phyloP scores from a whole-genome alignment of 345 rosid species.

The Murraya paniculata region DNA sequence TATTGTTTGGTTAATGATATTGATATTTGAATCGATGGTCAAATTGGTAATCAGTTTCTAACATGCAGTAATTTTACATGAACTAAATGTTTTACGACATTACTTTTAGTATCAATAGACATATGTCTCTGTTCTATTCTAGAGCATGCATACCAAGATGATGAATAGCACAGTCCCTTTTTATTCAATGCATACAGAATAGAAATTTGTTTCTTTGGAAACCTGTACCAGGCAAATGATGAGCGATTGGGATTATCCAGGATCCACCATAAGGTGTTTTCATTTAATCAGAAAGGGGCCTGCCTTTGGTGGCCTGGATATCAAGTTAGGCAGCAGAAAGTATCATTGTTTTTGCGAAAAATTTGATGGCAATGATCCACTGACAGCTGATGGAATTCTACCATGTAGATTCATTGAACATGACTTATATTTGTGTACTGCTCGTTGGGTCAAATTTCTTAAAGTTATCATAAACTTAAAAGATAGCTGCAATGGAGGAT shows the following conservation, averaged over 20 bases:
- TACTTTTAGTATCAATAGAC: not conserved
- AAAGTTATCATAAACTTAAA: not conserved
- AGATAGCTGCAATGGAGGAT: not conserved
- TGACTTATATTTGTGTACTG: slow-evolving; percentile 8
- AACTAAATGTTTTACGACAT: not conserved
- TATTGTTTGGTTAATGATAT: not conserved
- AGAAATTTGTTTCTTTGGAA: not conserved
- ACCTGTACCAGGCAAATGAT: not conserved
- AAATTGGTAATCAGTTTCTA: not conserved
- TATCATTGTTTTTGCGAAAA: not conserved
- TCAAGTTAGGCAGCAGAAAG: not conserved
- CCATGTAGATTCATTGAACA: not conserved
- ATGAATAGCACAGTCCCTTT: not conserved
- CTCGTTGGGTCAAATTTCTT: not conserved
- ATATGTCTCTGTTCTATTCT: not conserved
- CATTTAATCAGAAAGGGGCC: not conserved
- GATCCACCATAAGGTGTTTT: not conserved
- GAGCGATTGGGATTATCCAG: not conserved
- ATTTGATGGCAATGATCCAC: not conserved
- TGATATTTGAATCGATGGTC: not conserved
- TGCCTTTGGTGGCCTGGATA: not conserved
- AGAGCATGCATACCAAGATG: not conserved
- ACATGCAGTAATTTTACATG: not conserved
- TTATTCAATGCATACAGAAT: not conserved
- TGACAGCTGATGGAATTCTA: not conserved